Evolutionary conservation across 2,329 filamentous ascomycete species (phyloP).

Genomic region (Phaeosphaeriaceae sp.): DNA sequence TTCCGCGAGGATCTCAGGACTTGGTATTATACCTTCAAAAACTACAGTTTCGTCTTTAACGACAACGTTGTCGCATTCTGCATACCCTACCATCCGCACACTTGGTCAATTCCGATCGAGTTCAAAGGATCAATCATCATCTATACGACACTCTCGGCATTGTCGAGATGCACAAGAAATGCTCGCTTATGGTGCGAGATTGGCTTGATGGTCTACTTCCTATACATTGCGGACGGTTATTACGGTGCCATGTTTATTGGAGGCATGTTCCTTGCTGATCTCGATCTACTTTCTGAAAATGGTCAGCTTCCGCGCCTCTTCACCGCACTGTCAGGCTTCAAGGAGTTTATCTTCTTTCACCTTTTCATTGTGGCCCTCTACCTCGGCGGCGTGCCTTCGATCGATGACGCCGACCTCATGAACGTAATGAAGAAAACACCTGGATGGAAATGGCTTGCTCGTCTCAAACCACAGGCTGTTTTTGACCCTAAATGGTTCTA

Average conservation of each 20-base stretch:
- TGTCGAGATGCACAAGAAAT: constrained; percentile 62
- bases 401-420: too few species aligned
- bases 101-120: constrained; percentile 49
- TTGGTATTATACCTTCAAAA: constrained; percentile 57
- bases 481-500: constrained; percentile 73
- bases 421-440: too few species aligned
- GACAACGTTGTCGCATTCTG: constrained; percentile 65
- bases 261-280: constrained; percentile 47
- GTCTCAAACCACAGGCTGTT: constrained; percentile 69
- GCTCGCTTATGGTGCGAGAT: constrained; percentile 62
- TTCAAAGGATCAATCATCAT: constrained; percentile 66
- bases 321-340: constrained; percentile 59
- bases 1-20: constrained; percentile 35
- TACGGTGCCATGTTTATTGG: constrained; percentile 55
- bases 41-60: constrained; percentile 71
- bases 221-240: constrained; percentile 71
- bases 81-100: constrained; percentile 41
- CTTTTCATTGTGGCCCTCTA: constrained; percentile 60
- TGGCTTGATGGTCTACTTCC: constrained; percentile 66
- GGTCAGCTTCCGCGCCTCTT: constrained; percentile 54
- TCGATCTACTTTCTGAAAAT: constrained; percentile 40
- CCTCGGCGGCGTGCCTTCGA: constrained; percentile 66
- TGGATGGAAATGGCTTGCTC: constrained; percentile 67
- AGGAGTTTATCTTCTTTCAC: constrained; percentile 45
- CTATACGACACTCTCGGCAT: constrained; percentile 63